Evolutionary conservation across 805 yeast species (phyloP).

Genomic region (Wickerhamomyces hampshirensis): DNA sequence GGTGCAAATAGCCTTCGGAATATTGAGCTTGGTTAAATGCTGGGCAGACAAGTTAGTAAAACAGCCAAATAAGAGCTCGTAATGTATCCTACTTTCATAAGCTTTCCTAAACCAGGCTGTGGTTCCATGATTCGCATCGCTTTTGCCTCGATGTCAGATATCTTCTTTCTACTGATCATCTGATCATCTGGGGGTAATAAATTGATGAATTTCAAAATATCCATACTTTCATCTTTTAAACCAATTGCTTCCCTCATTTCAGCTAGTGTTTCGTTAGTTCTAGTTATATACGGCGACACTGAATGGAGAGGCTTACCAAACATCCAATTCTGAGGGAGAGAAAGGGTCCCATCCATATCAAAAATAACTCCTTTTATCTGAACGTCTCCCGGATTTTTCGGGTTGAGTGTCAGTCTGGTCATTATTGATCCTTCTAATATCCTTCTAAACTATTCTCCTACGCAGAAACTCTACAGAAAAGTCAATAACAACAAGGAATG

Average conservation of each 20-base stretch:
- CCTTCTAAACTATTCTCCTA: too few relatives aligned
- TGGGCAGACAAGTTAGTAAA: constrained; percentile 21
- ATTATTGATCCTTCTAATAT: too few relatives aligned
- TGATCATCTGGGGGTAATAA: constrained; percentile 36
- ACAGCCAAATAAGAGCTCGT: background rate
- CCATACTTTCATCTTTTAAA: constrained; percentile 37
- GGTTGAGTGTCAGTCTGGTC: constrained; percentile 21
- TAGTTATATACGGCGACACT: too few relatives aligned
- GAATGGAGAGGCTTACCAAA: constrained; percentile 28
- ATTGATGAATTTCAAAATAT: constrained; percentile 49
- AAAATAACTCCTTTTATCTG: constrained; percentile 52
- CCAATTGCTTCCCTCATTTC: constrained; percentile 61
- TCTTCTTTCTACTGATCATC: constrained; percentile 38
- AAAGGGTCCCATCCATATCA: constrained; percentile 79
- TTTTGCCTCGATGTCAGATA: constrained; percentile 49
- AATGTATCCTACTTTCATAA: constrained; percentile 10
- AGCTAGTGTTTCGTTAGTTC: constrained; percentile 18
- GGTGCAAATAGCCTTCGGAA: constrained; percentile 57
- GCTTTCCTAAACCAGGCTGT: constrained; percentile 16
- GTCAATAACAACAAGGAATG: too few relatives aligned
- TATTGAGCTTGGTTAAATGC: constrained; percentile 8
- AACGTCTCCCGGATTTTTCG: constrained; percentile 22
- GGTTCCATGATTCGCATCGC: constrained; percentile 56
- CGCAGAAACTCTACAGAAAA: too few relatives aligned
- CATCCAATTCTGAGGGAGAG: constrained; percentile 60